Base-by-base conservation (phyloP, 2,329 filamentous ascomycete species). In the Xylariaceae sp. region DNA sequence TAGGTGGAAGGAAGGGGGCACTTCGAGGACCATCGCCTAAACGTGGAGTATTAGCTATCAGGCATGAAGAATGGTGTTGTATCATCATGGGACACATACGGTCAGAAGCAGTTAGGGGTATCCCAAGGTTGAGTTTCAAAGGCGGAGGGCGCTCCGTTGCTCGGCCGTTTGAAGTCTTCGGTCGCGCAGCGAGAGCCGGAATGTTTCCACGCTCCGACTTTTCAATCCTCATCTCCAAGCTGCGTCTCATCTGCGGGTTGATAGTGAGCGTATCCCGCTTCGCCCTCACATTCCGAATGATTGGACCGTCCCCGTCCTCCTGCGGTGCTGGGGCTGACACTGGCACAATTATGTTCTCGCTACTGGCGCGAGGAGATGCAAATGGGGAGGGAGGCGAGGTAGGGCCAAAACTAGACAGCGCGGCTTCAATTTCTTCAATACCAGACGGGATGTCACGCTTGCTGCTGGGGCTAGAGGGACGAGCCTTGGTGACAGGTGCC, bases 251-350 rank as follows among this genome's bases (percentile, higher is more conserved):
- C 2, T 75, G 68, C 0, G 71, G 68, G 53, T 70, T 69, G 17
- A 76, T 71, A 0, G 74, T 74, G 12, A 77, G 57, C 1, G 76
- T 78, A 39, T 81, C 76, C 31, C 77, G 74, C 59, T 74, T 76
- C 3, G 77, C 75, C n/a, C 61, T 56, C 0, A 78, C 73, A 39
- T 73, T 73, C 32, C 71, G 72, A 36, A 80, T 74, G 5, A 77
- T 63, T 1, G 76, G 75, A 27, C 65, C 56, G 12, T 33, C 2
- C 31, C 17, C 47, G 17, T 22, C 44, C 52, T 52, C 47, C 1
- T 30, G 27, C 18, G 39, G 15, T 14, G 44, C 33, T 5, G 49
- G 51, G 32, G 38, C n/a, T 11, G 52, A 31, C 27, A 39, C 44
- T 9, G 39, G 42, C 38, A 47, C 31, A 11, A 58, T 55, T 17